A percentile compares a stretch with the other conserved stretches of the same genome.
phyloP scores from a whole-genome alignment of 2,329 filamentous ascomycete genomes.

The Hortaea werneckii region DNA sequence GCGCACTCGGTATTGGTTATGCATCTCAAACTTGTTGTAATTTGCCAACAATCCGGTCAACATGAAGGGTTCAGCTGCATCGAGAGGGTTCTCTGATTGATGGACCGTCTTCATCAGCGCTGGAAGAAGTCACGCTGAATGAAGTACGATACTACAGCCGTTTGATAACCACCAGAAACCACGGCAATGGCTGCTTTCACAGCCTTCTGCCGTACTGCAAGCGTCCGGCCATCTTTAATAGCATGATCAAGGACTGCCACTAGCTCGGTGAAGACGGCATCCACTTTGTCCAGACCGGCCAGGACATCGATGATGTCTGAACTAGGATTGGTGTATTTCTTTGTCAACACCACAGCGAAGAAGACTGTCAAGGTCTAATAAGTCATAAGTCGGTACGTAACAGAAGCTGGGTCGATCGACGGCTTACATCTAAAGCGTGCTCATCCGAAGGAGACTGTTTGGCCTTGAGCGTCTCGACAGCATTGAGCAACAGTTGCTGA shows the following conservation, averaged over 20 bases:
- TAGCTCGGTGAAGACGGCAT: conserved; percentile 79
- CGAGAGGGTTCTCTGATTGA: conserved; percentile 56
- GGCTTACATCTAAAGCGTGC: conserved; percentile 74
- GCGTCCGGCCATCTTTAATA: conserved; percentile 64
- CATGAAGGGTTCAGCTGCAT: conserved; percentile 61
- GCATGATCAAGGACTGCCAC: conserved; percentile 72
- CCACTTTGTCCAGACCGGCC: conserved; percentile 79
- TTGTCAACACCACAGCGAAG: conserved; percentile 68
- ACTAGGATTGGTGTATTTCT: conserved; percentile 89
- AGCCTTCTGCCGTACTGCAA: conserved; percentile 66
- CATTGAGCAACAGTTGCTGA: conserved; percentile 65
- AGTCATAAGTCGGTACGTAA: conserved; percentile 31
- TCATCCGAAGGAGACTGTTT: conserved; percentile 53
- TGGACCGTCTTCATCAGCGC: conserved; percentile 91
- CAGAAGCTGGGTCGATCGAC: not conserved
- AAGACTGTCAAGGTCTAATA: conserved; percentile 86
- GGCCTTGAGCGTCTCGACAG: conserved; percentile 58
- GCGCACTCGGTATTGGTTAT: conserved; percentile 87
- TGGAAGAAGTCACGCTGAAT: conserved; percentile 85
- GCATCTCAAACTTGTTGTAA: conserved; percentile 99
- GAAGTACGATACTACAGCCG: conserved; percentile 86
- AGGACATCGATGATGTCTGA: conserved; percentile 88
- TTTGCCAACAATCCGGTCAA: conserved; percentile 83
- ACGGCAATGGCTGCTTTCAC: conserved; percentile 73
- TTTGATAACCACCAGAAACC: conserved; percentile 90